These are phyloP conservation scores for Tephrocybe sp. DNA, from an alignment of 768 basidiomycete genomes.

Conservation along the genomic window DNA sequence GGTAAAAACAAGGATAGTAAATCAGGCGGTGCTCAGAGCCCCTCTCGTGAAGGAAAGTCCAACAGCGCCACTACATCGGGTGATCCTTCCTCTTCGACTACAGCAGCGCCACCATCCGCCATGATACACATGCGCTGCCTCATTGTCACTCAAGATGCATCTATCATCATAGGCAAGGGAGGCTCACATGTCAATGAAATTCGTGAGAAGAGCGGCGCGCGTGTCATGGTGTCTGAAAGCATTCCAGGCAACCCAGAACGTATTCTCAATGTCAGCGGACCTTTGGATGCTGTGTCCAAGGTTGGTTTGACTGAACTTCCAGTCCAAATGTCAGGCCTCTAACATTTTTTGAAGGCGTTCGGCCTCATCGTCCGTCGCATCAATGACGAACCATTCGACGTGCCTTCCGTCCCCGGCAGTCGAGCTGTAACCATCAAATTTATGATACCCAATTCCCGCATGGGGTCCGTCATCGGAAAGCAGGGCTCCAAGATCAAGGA, in stretches of 20 bases:
- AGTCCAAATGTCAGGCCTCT: background rate
- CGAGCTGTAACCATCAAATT: slow-evolving; percentile 99
- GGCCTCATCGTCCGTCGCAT: slow-evolving; percentile 98
- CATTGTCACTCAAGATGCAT: slow-evolving; percentile 98
- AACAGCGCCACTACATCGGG: slow-evolving; percentile 47
- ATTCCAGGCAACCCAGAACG: slow-evolving; percentile 99
- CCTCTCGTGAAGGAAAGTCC: slow-evolving; percentile 33
- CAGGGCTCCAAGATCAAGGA: slow-evolving; percentile 98
- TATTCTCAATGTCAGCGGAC: slow-evolving; percentile 93
- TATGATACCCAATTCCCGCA: slow-evolving; percentile 98
- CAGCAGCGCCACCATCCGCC: slow-evolving; percentile 54
- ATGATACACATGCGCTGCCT: slow-evolving; percentile 97
- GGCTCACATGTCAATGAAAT: slow-evolving; percentile 98
- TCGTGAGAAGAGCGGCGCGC: slow-evolving; percentile 93
- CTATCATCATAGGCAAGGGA: slow-evolving; percentile 96
- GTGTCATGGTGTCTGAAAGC: slow-evolving; percentile 96
- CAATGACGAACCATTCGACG: slow-evolving; percentile 98
- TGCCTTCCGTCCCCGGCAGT: slow-evolving; percentile 95
- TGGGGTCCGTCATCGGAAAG: slow-evolving; percentile 99
- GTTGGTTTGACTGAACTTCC: slow-evolving; percentile 36
- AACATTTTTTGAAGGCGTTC: slow-evolving; percentile 66
- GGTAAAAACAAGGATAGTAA: slow-evolving; percentile 43
- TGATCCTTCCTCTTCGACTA: slow-evolving; percentile 49
- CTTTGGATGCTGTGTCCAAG: slow-evolving; percentile 98
- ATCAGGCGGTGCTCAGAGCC: slow-evolving; percentile 31